Base-by-base conservation (phyloP, 352 stramenopile genomes). In the Globisporangium canariense region DNA sequence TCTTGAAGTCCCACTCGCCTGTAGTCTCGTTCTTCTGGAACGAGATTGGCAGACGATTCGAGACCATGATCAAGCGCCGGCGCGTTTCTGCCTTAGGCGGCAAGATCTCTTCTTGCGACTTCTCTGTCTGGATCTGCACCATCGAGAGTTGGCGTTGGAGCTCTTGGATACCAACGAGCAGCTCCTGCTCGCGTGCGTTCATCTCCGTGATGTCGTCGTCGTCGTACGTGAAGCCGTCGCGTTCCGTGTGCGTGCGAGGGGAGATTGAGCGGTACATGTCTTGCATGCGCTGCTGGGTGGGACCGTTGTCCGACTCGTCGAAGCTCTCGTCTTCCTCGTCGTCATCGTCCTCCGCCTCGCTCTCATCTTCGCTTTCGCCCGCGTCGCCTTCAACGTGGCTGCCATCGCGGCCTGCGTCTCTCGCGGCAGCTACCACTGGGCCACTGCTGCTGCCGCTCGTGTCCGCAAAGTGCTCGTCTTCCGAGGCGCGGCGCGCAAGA, bases 111-210 rank as follows among this genome's bases (percentile, higher is more conserved):
- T 94, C 79, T 50, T 89, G 77, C 5, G 79, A 67, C 62, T 91
- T 91, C 65, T 90, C 80, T 30, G 84, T 90, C 63, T 90, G 82
- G 56, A 93, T 91, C 67, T 93, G 81, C 57, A 94, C 86, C 83
- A 90, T 93, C 14, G 79, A 89, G 11, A 97, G 76, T 58, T 97
- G 88, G 3, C 88, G 73, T 62, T 97, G 90, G 20, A 97, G 76
- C 66, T 97, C 90, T 47, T 97, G 90, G 68, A 97, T 97, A 64
- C 90, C 96, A 28, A 92, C 83, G 38, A 97, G 70, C 66, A 97
- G 80, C 64, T 96, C 87, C 61, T 97, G 89, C 59, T 97, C 89
- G 32, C 74, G 70, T 30, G 83, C 85, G 40, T 91, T 93, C 78
- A 92, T 92, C 38, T 91, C 81, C 58, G 78, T 71, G 11, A 77